These are phyloP conservation scores for Ophiostoma sp. DNA, from an alignment of 2,329 filamentous ascomycete genomes.

Conservation along the genomic window DNA sequence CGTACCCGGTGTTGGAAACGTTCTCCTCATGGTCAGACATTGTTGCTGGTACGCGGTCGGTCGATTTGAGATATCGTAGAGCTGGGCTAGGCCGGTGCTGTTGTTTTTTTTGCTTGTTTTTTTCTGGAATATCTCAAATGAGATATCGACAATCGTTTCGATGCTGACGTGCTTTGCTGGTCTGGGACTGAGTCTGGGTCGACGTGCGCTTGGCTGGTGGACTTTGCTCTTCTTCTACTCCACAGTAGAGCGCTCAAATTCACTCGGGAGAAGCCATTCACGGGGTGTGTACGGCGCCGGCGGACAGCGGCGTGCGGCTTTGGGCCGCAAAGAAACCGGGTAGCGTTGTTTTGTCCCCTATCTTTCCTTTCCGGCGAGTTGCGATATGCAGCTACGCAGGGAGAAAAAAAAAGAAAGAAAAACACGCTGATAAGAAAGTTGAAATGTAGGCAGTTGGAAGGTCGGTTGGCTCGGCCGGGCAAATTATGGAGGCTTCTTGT, in stretches of 20 bases:
- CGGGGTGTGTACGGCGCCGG: constrained; percentile 28
- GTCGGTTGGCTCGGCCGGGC: constrained; percentile 31
- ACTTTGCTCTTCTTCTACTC: constrained; percentile 25
- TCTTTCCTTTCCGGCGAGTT: constrained; percentile 18
- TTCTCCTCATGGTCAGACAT: constrained; percentile 69
- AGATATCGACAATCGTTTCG: neutral
- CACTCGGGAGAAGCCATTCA: constrained; percentile 32
- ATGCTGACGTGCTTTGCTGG: neutral
- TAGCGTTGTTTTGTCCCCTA: constrained; percentile 20
- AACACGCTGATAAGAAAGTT: constrained; percentile 2
- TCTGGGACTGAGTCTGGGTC: neutral
- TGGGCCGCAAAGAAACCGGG: constrained; percentile 26
- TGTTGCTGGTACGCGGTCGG: constrained; percentile 29
- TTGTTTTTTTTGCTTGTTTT: neutral
- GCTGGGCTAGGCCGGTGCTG: neutral
- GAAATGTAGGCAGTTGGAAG: constrained; percentile 6
- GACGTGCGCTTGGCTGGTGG: neutral
- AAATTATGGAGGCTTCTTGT: constrained; percentile 97
- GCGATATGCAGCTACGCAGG: constrained; percentile 23
- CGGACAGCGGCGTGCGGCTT: constrained; percentile 32
- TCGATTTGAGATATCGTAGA: neutral
- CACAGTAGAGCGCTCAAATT: constrained; percentile 29
- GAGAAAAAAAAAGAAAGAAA: constrained; percentile 11
- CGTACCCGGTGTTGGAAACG: constrained; percentile 63
- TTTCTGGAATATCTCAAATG: neutral